A percentile compares a stretch with the other conserved stretches of the same genome.
These are phyloP conservation scores for Strobilomyces dryophilus DNA, from an alignment of 768 basidiomycete species.

Conservation along the genomic window DNA sequence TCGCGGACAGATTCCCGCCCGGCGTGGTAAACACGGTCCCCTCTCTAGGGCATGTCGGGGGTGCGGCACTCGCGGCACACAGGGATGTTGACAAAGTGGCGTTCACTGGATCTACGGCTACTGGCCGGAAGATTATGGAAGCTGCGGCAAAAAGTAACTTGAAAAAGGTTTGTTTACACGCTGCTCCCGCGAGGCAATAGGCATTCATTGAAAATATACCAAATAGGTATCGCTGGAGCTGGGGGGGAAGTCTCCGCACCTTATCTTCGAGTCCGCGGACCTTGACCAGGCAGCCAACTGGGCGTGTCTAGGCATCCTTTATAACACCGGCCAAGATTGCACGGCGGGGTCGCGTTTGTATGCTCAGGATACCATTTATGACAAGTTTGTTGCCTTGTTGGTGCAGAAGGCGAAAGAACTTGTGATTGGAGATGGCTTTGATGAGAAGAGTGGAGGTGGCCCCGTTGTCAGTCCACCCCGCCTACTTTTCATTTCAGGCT, in stretches of 20 bases:
- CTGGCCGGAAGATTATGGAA: slow-evolving; percentile 87
- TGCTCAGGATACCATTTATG: slow-evolving; percentile 84
- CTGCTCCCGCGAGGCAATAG: slow-evolving; percentile 24
- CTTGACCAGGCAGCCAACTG: slow-evolving; percentile 82
- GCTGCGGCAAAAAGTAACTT: slow-evolving; percentile 92
- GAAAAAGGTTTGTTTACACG: slow-evolving; percentile 64
- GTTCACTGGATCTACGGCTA: slow-evolving; percentile 89
- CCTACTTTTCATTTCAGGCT: slow-evolving; percentile 5
- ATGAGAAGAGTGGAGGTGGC: slow-evolving; percentile 69
- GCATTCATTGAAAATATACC: slow-evolving; percentile 9
- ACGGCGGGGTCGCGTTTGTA: slow-evolving; percentile 89
- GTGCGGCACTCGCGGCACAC: slow-evolving; percentile 80
- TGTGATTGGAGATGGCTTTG: slow-evolving; percentile 78
- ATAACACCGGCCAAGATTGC: slow-evolving; percentile 91
- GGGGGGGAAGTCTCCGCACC: slow-evolving; percentile 87
- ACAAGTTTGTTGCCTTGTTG: slow-evolving; percentile 70
- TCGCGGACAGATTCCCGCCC: slow-evolving; percentile 67
- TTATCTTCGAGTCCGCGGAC: slow-evolving; percentile 90
- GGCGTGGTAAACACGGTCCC: slow-evolving; percentile 90
- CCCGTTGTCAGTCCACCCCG: slow-evolving; percentile 62
- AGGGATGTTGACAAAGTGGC: slow-evolving; percentile 90
- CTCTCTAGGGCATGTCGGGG: slow-evolving; percentile 77
- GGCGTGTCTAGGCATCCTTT: slow-evolving; percentile 82
- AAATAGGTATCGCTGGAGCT: slow-evolving; percentile 83
- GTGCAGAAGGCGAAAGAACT: slow-evolving; percentile 64